These are phyloP conservation scores for Dimargaris verticillata DNA, from an alignment of 192 early-diverging fungal genomes.

Conservation along the genomic window DNA sequence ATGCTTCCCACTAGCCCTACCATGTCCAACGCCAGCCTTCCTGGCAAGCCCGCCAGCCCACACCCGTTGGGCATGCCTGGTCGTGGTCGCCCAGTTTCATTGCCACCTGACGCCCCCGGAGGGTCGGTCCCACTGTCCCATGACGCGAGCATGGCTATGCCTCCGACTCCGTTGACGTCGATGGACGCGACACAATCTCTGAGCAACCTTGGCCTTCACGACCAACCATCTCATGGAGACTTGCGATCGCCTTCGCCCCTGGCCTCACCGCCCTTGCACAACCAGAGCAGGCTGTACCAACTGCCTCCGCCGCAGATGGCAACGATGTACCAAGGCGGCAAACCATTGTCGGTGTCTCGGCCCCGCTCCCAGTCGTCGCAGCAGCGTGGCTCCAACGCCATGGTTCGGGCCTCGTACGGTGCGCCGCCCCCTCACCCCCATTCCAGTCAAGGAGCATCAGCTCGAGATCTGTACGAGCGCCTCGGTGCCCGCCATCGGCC, in stretches of 20 bases:
- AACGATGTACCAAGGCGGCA: background rate
- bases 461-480: no score
- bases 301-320: background rate
- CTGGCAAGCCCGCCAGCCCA: background rate
- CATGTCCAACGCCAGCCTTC: background rate
- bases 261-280: background rate
- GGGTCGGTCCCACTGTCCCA: background rate
- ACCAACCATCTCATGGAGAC: background rate
- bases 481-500: no score
- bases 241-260: background rate
- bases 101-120: background rate
- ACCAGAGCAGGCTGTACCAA: background rate
- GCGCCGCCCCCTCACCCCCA: no score
- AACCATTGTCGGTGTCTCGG: background rate
- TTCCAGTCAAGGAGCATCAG: no score
- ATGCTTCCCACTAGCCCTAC: background rate
- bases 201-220: background rate
- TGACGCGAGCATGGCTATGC: background rate
- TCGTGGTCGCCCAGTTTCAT: background rate
- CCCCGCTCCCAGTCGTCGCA: background rate
- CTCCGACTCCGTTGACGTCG: conserved; percentile 4
- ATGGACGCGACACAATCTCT: conserved; percentile 1
- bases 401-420: no score
- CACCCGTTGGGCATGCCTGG: background rate
- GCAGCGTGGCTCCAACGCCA: no score